phyloP scores from a whole-genome alignment of 768 basidiomycete genomes.

The Phaeotremella skinneri region DNA sequence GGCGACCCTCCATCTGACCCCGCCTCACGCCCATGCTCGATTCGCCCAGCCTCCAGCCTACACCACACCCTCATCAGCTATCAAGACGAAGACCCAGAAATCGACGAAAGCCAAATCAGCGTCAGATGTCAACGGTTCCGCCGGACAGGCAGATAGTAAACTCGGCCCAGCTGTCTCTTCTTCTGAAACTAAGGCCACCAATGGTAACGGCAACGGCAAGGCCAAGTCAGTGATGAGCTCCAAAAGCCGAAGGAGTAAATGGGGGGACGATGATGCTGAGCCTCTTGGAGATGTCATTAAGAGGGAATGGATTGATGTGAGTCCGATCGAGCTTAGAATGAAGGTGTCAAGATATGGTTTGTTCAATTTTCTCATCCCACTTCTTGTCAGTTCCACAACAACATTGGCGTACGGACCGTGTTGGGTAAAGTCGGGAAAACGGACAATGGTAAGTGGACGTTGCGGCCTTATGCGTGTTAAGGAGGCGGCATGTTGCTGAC shows the following conservation, averaged over 20 bases:
- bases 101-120: slow-evolving; percentile 40
- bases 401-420: slow-evolving; percentile 91
- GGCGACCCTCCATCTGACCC: slow-evolving; percentile 51
- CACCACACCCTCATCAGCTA: slow-evolving; percentile 62
- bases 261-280: slow-evolving; percentile 56
- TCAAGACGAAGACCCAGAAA: slow-evolving; percentile 47
- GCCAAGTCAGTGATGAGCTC: slow-evolving; percentile 32
- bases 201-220: slow-evolving; percentile 42
- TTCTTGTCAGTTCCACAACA: slow-evolving; percentile 65
- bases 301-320: slow-evolving; percentile 38
- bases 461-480: slow-evolving; percentile 1
- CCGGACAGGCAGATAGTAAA: background rate
- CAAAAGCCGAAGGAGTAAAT: slow-evolving; percentile 39
- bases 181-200: slow-evolving; percentile 50
- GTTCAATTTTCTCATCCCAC: background rate
- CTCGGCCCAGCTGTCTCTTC: slow-evolving; percentile 2
- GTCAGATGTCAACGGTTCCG: background rate
- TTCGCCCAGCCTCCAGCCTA: slow-evolving; percentile 62
- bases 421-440: slow-evolving; percentile 89
- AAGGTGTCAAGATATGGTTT: slow-evolving; percentile 2
- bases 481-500: slow-evolving; percentile 3
- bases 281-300: slow-evolving; percentile 51
- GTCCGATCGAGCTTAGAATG: slow-evolving; percentile 9
- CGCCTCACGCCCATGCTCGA: slow-evolving; percentile 29
- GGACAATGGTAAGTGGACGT: slow-evolving; percentile 63